Conservation (phyloP, 768 basidiomycete genomes). For the Coprinopsis cinerea region DNA sequence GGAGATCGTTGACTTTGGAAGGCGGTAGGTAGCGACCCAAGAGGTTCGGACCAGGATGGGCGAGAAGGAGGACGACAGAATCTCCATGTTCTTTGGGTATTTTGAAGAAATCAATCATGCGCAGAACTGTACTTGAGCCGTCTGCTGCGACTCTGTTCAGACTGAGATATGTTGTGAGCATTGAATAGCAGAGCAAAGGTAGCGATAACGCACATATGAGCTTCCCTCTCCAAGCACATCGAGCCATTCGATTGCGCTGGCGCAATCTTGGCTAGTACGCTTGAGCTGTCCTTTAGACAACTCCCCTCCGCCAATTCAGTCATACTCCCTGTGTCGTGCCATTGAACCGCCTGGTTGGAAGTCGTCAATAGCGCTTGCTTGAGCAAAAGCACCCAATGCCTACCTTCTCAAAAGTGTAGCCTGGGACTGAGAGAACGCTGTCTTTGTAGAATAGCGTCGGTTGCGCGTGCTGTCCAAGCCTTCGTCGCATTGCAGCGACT, state of each 20-base stretch:
- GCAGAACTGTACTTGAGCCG: conserved; percentile 45
- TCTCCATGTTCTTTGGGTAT: conserved; percentile 63
- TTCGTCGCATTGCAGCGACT: conserved; percentile 44
- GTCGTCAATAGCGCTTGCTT: conserved; percentile 7
- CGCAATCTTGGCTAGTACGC: conserved; percentile 68
- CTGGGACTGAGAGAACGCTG: conserved; percentile 58
- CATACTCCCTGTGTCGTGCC: conserved; percentile 72
- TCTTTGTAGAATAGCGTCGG: conserved; percentile 56
- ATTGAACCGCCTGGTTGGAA: conserved; percentile 44
- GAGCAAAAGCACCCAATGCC: conserved; percentile 11
- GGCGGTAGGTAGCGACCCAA: conserved; percentile 68
- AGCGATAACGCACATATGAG: conserved; percentile 51
- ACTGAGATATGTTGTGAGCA: conserved; percentile 23
- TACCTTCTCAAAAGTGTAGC: conserved; percentile 69
- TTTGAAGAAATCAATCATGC: conserved; percentile 60
- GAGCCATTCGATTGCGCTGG: conserved; percentile 68
- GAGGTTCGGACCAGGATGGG: conserved; percentile 63
- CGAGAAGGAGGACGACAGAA: conserved; percentile 65
- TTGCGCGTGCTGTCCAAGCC: conserved; percentile 50
- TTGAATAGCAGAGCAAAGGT: background rate
- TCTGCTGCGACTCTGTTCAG: conserved; percentile 50
- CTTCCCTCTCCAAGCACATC: conserved; percentile 66
- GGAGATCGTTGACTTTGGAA: conserved; percentile 57
- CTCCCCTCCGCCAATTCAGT: conserved; percentile 64
- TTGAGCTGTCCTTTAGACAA: conserved; percentile 63